Evolutionary conservation across 176 grass and related monocot species (phyloP), one percentile per base, ranked within the genome.

Genomic region (Eremochloa ophiuroides): DNA sequence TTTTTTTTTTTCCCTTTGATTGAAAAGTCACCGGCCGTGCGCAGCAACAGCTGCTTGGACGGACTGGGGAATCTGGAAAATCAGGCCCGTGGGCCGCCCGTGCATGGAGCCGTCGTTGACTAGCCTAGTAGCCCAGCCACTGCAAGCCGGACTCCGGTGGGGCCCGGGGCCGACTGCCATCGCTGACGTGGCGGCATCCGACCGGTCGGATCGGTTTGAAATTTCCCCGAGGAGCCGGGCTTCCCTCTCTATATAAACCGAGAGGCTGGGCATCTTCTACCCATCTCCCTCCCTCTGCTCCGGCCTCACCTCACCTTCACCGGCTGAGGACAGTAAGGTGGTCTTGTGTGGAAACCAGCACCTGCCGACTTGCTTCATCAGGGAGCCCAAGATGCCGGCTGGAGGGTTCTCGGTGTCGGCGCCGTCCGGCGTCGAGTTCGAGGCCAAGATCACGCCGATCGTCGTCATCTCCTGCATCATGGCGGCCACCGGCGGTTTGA

Each of bases 361-460:
- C 39, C 28, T 7, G 61, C 14, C 63, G 43, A 22, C 8, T 61
- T 7, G n/a, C 11, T 37, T 16, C 23, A 6, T 27, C 25, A 58
- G 25, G 37, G 3, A 40, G 82, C 30, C 30, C 51, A 79, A 39
- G 82, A 97, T 97, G 93, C 82, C 90, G 84, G 89, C 89, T 8
- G 95, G 92, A 80, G 95, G 89, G 56, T 83, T 92, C 64, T 86
- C 91, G 25, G 95, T 97, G 83, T 85, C 87, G 58, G 89, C 90
- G 62, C 83, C 85, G 65, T 15, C 87, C 29, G 91, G 85, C 40
- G 62, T 47, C n/a, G 83, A 98, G 75, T 92, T 92, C 17, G 95
- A 98, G 80, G 95, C 92, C 18, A 98, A 94, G 92, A 98, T 98
- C 66, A 98, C 95, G 72, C 92, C 92, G 8, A 84, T 94, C 23